phyloP scores from a whole-genome alignment of 2,329 filamentous ascomycete species.

The Fusarium guadeloupense region DNA sequence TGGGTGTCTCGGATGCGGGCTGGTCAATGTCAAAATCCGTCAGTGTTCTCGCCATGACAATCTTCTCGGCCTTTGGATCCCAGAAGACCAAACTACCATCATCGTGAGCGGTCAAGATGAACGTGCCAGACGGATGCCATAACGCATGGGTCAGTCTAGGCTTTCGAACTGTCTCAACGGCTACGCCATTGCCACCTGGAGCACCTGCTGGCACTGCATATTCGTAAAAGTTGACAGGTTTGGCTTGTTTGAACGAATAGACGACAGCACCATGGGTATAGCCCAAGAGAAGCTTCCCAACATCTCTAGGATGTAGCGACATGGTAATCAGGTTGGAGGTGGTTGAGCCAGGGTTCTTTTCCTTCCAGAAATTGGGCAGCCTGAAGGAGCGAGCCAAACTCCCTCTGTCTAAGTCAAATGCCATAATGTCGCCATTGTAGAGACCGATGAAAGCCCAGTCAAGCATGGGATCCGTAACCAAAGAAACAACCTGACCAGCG shows the following conservation, averaged over 20 bases:
- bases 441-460: slow-evolving; percentile 92
- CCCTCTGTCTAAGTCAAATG: slow-evolving; percentile 92
- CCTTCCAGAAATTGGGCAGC: slow-evolving; percentile 87
- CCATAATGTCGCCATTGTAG: slow-evolving; percentile 83
- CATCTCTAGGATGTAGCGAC: slow-evolving; percentile 88
- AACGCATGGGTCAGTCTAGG: slow-evolving; percentile 83
- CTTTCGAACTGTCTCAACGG: slow-evolving; percentile 68
- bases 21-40: slow-evolving; percentile 78
- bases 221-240: slow-evolving; percentile 79
- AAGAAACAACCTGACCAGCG: slow-evolving; percentile 76
- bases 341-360: slow-evolving; percentile 73
- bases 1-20: slow-evolving; percentile 61
- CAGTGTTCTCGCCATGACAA: slow-evolving; percentile 85
- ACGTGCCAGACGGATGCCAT: slow-evolving; percentile 96
- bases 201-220: slow-evolving; percentile 85
- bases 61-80: slow-evolving; percentile 88
- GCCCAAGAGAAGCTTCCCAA: slow-evolving; percentile 90
- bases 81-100: slow-evolving; percentile 93
- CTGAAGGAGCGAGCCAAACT: slow-evolving; percentile 74
- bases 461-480: slow-evolving; percentile 87
- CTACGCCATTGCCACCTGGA: slow-evolving; percentile 78
- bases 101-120: slow-evolving; percentile 85
- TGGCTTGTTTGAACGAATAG: slow-evolving; percentile 94
- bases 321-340: slow-evolving; percentile 74
- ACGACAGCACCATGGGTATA: slow-evolving; percentile 88